These are phyloP conservation scores for Tolypocladium tropicale DNA, from an alignment of 2,329 filamentous ascomycete species.

Conservation along the genomic window DNA sequence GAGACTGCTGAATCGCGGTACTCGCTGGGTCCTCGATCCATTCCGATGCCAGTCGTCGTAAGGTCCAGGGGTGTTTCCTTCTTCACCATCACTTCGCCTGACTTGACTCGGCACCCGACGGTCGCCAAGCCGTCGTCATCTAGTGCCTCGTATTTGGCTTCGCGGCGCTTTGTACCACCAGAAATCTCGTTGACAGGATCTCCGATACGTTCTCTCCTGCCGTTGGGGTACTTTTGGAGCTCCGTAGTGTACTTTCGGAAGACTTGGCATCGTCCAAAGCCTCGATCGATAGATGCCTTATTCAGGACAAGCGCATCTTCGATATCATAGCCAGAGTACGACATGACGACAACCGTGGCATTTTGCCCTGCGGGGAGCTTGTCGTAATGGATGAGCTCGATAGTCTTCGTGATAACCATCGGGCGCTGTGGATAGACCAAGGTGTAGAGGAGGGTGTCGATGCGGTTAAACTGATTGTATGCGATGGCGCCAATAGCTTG, in stretches of 20 bases:
- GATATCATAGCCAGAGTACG: constrained; percentile 97
- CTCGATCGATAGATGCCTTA: constrained; percentile 89
- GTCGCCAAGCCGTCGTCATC: constrained; percentile 82
- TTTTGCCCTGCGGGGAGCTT: constrained; percentile 96
- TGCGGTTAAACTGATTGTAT: constrained; percentile 94
- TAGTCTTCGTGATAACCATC: constrained; percentile 95
- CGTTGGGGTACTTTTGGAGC: constrained; percentile 82
- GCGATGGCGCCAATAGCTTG: constrained; percentile 98
- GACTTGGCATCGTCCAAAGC: constrained; percentile 96
- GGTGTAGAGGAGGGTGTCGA: constrained; percentile 91
- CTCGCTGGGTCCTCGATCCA: constrained; percentile 51
- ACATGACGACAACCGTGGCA: constrained; percentile 97
- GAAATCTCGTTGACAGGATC: constrained; percentile 40
- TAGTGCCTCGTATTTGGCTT: constrained; percentile 61
- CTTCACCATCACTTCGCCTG: constrained; percentile 80
- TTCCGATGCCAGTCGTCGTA: constrained; percentile 59
- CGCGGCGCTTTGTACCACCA: constrained; percentile 49
- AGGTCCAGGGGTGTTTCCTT: constrained; percentile 80
- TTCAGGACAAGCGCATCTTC: constrained; percentile 96
- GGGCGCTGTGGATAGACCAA: constrained; percentile 97
- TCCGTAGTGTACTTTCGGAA: constrained; percentile 87
- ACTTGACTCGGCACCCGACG: constrained; percentile 69
- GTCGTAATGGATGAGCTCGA: constrained; percentile 93
- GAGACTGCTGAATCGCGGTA: constrained; percentile 60
- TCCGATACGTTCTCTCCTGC: constrained; percentile 57